Evolutionary conservation across 163 green algal species (phyloP).

Genomic region (Chloromonas sp.): DNA sequence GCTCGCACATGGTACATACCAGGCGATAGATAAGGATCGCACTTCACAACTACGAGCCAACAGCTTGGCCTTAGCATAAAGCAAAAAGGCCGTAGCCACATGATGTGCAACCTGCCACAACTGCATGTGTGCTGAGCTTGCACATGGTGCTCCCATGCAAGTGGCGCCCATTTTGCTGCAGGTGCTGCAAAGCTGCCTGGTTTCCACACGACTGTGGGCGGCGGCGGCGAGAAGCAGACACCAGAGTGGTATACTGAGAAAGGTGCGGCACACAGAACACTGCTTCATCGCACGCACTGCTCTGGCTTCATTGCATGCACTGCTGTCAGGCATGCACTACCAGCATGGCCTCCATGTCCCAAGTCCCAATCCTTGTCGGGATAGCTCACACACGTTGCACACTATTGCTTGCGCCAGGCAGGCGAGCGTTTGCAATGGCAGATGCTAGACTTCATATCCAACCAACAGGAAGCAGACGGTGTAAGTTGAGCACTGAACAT

Average conservation of each 20-base stretch:
- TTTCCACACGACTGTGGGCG: slow-evolving; percentile 89
- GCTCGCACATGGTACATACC: not conserved
- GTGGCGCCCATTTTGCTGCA: not conserved
- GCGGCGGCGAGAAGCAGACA: slow-evolving; percentile 70
- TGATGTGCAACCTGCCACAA: no score
- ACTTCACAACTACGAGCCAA: not conserved
- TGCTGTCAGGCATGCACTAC: not conserved
- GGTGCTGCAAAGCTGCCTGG: slow-evolving; percentile 66
- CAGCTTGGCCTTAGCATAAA: not conserved
- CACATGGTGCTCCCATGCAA: no score
- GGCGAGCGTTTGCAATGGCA: no score
- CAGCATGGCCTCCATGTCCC: no score
- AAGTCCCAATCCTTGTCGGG: no score
- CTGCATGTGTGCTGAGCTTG: no score
- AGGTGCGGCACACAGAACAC: slow-evolving; percentile 29
- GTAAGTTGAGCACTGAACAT: no score
- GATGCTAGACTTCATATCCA: no score
- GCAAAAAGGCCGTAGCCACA: not conserved
- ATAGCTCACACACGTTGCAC: no score
- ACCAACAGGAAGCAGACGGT: no score
- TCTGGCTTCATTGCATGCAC: not conserved
- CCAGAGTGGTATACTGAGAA: slow-evolving; percentile 79
- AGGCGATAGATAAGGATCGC: not conserved
- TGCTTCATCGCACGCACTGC: not conserved
- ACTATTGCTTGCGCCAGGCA: no score